These are phyloP conservation scores for Trichosporon asahii DNA, from an alignment of 1,284 basidiomycete species.

Conservation along the genomic window DNA sequence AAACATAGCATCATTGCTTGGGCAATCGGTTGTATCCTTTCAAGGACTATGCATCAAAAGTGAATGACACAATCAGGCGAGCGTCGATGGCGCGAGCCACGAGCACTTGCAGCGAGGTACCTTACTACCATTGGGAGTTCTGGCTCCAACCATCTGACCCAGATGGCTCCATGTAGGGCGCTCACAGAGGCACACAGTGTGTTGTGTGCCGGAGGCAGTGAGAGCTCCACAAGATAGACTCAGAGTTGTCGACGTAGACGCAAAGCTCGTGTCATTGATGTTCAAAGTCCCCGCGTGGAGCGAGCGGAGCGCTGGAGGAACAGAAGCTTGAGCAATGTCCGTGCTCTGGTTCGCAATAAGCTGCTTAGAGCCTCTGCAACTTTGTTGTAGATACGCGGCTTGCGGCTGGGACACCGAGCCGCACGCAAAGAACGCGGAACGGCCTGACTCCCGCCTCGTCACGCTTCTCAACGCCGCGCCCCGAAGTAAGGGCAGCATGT, in stretches of 20 bases:
- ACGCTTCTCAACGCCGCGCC: no score
- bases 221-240: neutral
- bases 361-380: no score
- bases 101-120: no score
- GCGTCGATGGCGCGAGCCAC: neutral
- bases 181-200: no score
- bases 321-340: neutral
- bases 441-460: no score
- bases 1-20: conserved; percentile 9
- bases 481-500: neutral
- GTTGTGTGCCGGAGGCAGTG: no score
- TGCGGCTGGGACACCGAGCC: neutral
- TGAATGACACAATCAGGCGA: neutral
- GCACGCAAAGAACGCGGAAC: neutral
- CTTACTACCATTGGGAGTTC: no score
- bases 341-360: neutral
- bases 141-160: no score
- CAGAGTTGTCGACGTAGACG: neutral
- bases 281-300: no score
- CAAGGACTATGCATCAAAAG: conserved; percentile 5
- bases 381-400: no score
- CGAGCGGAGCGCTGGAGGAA: neutral
- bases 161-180: no score
- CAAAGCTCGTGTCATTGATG: neutral
- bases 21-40: conserved; percentile 8